Conservation (phyloP, 768 basidiomycete species). For the Suillus subalutaceus region DNA sequence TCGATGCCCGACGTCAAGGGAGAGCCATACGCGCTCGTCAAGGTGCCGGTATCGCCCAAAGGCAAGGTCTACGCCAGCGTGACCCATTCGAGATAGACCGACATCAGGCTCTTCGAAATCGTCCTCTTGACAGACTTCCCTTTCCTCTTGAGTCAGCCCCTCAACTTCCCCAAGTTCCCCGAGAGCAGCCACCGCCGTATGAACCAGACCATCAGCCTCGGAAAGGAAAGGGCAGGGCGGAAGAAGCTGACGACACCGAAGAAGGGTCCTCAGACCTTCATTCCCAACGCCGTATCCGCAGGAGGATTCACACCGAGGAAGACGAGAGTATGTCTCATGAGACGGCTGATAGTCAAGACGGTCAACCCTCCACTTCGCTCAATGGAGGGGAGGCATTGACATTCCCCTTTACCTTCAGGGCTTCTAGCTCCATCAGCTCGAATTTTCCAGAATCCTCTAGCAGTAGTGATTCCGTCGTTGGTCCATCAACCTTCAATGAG, state of each 20-base stretch:
- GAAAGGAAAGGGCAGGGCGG: constrained; percentile 33
- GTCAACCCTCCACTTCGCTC: constrained; percentile 1
- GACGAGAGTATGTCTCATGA: constrained; percentile 10
- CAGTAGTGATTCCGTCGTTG: background rate
- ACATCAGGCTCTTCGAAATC: constrained; percentile 18
- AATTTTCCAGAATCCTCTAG: background rate
- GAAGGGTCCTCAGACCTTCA: constrained; percentile 11
- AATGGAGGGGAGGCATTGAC: background rate
- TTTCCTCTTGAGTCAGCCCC: constrained; percentile 18
- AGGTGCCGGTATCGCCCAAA: constrained; percentile 21
- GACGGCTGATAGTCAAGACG: constrained; percentile 15
- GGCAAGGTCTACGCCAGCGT: constrained; percentile 24
- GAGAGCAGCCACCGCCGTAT: constrained; percentile 1
- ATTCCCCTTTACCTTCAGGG: constrained; percentile 21
- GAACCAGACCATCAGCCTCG: background rate
- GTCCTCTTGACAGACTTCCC: constrained; percentile 21
- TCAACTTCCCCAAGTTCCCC: constrained; percentile 10
- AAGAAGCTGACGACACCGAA: constrained; percentile 10
- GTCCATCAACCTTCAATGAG: background rate
- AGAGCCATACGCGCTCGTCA: constrained; percentile 30
- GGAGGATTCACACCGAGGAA: constrained; percentile 18
- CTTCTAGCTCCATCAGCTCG: constrained; percentile 14
- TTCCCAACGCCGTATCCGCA: constrained; percentile 22
- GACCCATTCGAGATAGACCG: constrained; percentile 21
- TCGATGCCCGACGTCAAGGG: constrained; percentile 28